phyloP scores from a whole-genome alignment of 129 eudicot species.

The Kitagawia praeruptora region DNA sequence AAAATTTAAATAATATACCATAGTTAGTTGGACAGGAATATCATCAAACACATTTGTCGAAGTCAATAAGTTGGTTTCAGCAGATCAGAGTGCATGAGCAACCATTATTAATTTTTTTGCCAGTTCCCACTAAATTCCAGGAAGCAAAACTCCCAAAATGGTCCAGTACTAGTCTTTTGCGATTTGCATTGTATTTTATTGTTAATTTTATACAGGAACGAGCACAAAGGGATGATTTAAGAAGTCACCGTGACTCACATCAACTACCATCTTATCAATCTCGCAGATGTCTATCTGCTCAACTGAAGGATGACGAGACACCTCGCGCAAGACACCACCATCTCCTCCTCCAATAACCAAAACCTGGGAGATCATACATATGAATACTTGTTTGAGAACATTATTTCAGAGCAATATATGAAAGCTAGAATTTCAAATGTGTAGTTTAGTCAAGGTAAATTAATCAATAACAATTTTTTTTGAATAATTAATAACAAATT shows the following conservation, averaged over 20 bases:
- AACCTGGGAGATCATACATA: conserved; percentile 42
- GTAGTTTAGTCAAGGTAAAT: not conserved
- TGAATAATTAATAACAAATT: not conserved
- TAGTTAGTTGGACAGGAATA: not conserved
- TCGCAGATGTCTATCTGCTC: conserved; percentile 95
- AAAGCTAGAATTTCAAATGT: not conserved
- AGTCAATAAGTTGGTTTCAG: not conserved
- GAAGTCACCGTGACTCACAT: conserved; percentile 47
- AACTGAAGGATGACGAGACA: conserved; percentile 81
- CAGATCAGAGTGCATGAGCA: not conserved
- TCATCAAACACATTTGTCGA: not conserved
- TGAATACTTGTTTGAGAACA: not conserved
- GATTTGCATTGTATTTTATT: not conserved
- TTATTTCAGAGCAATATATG: not conserved
- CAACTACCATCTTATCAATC: conserved; percentile 96
- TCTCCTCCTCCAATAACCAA: conserved; percentile 98
- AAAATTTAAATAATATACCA: not conserved
- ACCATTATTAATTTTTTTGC: not conserved
- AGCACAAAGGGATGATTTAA: not conserved
- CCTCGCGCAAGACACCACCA: conserved; percentile 97
- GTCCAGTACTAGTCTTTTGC: not conserved
- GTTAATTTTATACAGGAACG: not conserved
- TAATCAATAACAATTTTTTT: not conserved
- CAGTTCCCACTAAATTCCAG: not conserved
- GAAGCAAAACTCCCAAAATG: not conserved